Base-by-base conservation (phyloP, 495 filamentous ascomycete species). In the Xylaria flabelliformis region DNA sequence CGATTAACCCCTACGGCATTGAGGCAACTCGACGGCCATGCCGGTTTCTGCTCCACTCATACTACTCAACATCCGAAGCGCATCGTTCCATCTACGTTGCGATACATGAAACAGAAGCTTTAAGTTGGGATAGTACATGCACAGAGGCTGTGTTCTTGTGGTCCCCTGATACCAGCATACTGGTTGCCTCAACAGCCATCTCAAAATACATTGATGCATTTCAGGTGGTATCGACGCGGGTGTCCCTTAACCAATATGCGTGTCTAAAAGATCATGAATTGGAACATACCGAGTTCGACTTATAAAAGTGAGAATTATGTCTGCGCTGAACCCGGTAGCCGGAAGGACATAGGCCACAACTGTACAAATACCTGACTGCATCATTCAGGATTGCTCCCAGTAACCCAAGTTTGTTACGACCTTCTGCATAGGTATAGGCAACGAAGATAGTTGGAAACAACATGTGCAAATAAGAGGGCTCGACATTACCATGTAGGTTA, bases 21-120 rank as follows among this genome's bases (percentile, higher is more conserved):
- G 32, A 67, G 48, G 64, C n/a, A 42, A 42, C 64, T 67, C n/a
- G 34, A 67, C 65, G 65, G 65, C 50, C 48, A 67, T 44, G 65
- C 65, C 65, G 65, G 50, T 42, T 64, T 10, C 39, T 26, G n/a
- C 13, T 10, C 15, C 15, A 15, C 7, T 26, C 61, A 44, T 64
- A 15, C 21, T 15, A 24, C 8, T 39, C 46, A 9, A 24, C 46
- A 21, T n/a, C 61, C 46, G 64, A 51, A 51, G 21, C 26, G 46
- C 50, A 19, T 67, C 46, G 24, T 53, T 24, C 19, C 29, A 39
- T 36, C 34, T 39, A 21, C 26, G 41, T 44, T 19, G 26, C 63
- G 17, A 65, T 42, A 50, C 42, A 42, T 50, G 42, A 42, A 17
- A 50, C 26, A 21, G 34, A 13, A 29, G 24, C 21, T 26, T 10